These are phyloP conservation scores for Ailanthus altissimus DNA, from an alignment of 345 rosid species.

Conservation along the genomic window DNA sequence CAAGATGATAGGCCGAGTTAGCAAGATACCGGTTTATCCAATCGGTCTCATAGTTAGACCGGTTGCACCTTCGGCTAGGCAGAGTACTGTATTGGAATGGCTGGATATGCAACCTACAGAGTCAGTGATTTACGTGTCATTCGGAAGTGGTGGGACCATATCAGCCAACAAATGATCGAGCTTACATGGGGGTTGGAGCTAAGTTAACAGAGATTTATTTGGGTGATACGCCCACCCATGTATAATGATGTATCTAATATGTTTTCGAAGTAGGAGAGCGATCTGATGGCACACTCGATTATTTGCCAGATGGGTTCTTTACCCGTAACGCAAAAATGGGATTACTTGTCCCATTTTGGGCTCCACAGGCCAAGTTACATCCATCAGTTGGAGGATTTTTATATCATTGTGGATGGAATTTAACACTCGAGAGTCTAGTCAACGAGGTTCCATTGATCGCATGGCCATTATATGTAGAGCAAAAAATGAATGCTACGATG, in stretches of 20 bases:
- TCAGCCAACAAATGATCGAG: conserved; percentile 34
- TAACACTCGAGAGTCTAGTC: too few species aligned
- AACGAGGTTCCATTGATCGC: too few species aligned
- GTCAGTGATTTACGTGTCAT: conserved; percentile 60
- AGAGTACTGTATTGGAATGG: conserved; percentile 33
- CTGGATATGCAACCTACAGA: conserved; percentile 44
- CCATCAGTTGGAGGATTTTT: too few species aligned
- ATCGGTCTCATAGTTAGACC: conserved; percentile 32
- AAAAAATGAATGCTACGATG: too few species aligned
- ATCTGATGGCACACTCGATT: conserved; percentile 17
- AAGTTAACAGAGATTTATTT: conserved; percentile 42
- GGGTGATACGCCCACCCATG: conserved; percentile 46
- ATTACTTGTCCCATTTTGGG: conserved; percentile 51
- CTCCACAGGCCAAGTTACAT: conserved; percentile 21
- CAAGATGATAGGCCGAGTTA: conserved; percentile 11
- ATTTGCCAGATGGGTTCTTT: conserved; percentile 61
- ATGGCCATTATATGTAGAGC: too few species aligned
- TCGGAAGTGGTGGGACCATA: conserved; percentile 69
- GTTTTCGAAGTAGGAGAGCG: conserved; percentile 16
- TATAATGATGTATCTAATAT: conserved; percentile 7
- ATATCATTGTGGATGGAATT: too few species aligned
- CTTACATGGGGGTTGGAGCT: conserved; percentile 41
- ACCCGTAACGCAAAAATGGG: conserved; percentile 43
- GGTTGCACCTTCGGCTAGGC: neutral
- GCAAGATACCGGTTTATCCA: conserved; percentile 24